Base-by-base conservation (phyloP, 306 rosid genomes). In the Oemleria cerasiformis region DNA sequence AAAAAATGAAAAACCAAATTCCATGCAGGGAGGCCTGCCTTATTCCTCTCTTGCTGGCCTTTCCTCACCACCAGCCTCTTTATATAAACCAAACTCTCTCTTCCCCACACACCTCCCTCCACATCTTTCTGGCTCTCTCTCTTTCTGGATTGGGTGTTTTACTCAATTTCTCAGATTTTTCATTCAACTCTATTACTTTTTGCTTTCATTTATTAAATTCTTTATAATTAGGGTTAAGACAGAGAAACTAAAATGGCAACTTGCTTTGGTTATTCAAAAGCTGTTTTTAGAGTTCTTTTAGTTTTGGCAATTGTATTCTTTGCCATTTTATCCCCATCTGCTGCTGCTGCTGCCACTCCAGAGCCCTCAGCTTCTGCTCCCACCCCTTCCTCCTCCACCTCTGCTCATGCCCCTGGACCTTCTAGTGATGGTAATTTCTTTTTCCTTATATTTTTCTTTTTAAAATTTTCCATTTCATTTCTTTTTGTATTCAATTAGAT, bases 341-440 rank as follows among this genome's bases (percentile, higher is more conserved):
- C 85, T 45, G 75, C 77, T 15, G 23, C n/a, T n/a, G 60, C 76
- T 63, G 75, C 77, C 40, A 58, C 42, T 73, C 60, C 74, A 1
- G 73, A 8, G 79, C 77, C 11, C 84, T 79, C 63, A 13, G 50
- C 88, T n/a, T 23, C 65, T 15, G 76, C 88, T 9, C 85, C 85
- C 19, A 77, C 88, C 40, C 82, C 92, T 55, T 75, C 85, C 83
- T 73, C 85, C 84, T 75, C 87, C 44, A 79, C 95, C 43, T 45
- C 62, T 9, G 78, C 85, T 81, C 88, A 82, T 20, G 83, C 87
- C 58, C 82, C 95, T 56, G 75, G 84, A 68, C 96, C 91, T 36
- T 5, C 87, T n/a, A 84, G 93, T 48, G 96, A 92, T 78, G 96
- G 97, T 92, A 80, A 69, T 7, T 70, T 63, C 34, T 40, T 19